Evolutionary conservation across 1,139 yeast genomes (phyloP).

Genomic region (Scheffersomyces quercinus): DNA sequence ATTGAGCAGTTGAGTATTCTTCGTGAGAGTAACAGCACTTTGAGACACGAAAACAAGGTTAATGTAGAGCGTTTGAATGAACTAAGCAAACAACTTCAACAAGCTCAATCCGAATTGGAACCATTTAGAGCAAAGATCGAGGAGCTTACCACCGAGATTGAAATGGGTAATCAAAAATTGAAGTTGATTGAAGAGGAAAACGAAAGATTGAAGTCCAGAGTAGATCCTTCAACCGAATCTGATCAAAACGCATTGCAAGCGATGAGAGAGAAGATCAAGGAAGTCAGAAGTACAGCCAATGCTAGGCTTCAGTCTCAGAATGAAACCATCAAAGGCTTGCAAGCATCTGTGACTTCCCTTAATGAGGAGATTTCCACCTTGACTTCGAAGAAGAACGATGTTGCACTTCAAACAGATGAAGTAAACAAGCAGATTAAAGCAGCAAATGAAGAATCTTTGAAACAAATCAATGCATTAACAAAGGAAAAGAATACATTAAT

Average conservation of each 20-base stretch:
- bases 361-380: constrained; percentile 12
- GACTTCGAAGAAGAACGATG: constrained; percentile 6
- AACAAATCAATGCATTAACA: constrained; percentile 9
- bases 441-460: constrained; percentile 8
- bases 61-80: constrained; percentile 23
- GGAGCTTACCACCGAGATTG: constrained; percentile 26
- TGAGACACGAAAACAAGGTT: constrained; percentile 54
- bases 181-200: constrained; percentile 41
- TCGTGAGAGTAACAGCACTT: constrained; percentile 70
- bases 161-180: constrained; percentile 33
- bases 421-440: not conserved
- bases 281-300: constrained; percentile 29
- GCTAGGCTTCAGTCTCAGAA: constrained; percentile 21
- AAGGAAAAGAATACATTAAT: constrained; percentile 13
- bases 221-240: constrained; percentile 18
- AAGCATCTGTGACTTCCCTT: constrained; percentile 18
- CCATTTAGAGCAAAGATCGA: constrained; percentile 22
- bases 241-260: constrained; percentile 18
- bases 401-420: not conserved
- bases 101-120: constrained; percentile 17
- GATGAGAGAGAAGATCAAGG: constrained; percentile 30
- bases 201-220: constrained; percentile 27
- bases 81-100: constrained; percentile 22
- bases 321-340: constrained; percentile 24
- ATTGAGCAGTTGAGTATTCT: constrained; percentile 68